Base-by-base conservation (phyloP, 352 stramenopile species). In the Pilasporangium apinafurcum region DNA sequence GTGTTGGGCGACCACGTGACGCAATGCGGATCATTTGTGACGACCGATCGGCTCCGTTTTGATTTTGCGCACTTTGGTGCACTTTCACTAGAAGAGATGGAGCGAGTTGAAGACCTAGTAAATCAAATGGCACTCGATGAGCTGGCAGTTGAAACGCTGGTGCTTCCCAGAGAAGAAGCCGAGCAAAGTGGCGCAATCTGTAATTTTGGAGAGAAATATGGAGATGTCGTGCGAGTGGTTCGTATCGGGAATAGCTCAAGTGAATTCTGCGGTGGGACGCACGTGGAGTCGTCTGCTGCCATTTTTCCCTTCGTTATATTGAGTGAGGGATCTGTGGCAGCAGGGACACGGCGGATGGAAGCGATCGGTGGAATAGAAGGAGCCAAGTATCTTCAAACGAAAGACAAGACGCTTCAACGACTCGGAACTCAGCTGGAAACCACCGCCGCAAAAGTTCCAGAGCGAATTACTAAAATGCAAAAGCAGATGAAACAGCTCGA, bases 161-260 rank as follows among this genome's bases (percentile, higher is more conserved):
- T 79, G 34, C 44, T 89, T 18, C 56, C 62, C 13, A 59, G 70
- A 8, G 58, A 62, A 28, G 41, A 76, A 41, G 72, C 75, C 8
- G 76, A 88, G 47, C 46, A 50, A 8, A 88, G 66, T 36, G 77
- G 74, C 16, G 79, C 76, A 13, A 81, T 88, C 53, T 83, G 68
- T 47, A 85, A 85, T 38, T 91, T 91, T 57, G 79, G 79, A 4
- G 79, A 92, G 29, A 92, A 87, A 33, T 90, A 92, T 39, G 77
- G 79, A n/a, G 78, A 88, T 26, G 35, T 82, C 14, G 78, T 91
- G 20, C 76, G 77, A 10, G 70, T 94, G n/a, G 80, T 94, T 37
- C 41, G 44, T 4, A 64, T 94, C 29, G 72, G 69, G 13, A 57
- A 51, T 29, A 37, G 68, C 25, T 84, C 65, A 27, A 68, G 59